Conservation (phyloP, 805 yeast species). For the Torulaspora maleeae region DNA sequence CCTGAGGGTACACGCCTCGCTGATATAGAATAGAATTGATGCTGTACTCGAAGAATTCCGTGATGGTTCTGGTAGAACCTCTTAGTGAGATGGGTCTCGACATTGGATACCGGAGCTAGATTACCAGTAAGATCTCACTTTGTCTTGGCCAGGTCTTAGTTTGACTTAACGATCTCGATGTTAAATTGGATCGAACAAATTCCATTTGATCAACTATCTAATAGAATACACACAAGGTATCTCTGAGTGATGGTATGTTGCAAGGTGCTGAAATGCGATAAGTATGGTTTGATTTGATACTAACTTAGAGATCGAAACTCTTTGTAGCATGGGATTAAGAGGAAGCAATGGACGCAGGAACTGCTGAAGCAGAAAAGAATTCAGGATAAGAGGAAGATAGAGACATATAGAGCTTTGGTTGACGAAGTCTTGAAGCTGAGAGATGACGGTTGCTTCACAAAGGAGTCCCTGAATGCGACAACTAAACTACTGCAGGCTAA, state of each 20-base stretch:
- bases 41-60: constrained; percentile 80
- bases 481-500: constrained; percentile 56
- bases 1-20: constrained; percentile 83
- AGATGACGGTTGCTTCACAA: constrained; percentile 30
- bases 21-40: constrained; percentile 81
- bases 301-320: not conserved
- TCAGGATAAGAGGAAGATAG: constrained; percentile 59
- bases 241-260: constrained; percentile 11
- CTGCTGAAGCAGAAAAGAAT: constrained; percentile 47
- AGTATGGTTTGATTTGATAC: not conserved
- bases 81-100: constrained; percentile 43
- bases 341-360: constrained; percentile 53
- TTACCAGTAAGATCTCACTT: not conserved
- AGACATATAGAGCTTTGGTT: constrained; percentile 47
- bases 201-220: not conserved
- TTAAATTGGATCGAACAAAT: not conserved
- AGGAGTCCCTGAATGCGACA: constrained; percentile 48
- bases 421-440: constrained; percentile 40
- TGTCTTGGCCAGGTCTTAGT: not conserved
- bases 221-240: not conserved
- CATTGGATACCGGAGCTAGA: constrained; percentile 6
- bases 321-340: constrained; percentile 66
- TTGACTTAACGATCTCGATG: not conserved
- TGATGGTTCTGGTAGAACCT: constrained; percentile 73
- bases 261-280: not conserved